Conservation (phyloP, 257 asterid genomes). For the Solanum gracilifrons region DNA sequence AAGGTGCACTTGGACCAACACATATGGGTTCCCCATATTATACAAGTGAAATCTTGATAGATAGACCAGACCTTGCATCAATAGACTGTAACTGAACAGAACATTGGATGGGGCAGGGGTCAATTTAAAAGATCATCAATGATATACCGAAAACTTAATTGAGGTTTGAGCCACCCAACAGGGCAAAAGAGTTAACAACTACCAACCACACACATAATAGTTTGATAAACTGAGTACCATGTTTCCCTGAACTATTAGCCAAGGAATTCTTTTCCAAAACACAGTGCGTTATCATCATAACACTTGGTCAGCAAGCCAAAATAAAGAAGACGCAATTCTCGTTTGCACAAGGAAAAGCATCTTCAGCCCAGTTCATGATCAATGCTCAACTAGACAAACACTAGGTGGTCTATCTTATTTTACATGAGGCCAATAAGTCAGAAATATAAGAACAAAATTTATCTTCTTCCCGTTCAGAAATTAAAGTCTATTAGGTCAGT, state of each 20-base stretch:
- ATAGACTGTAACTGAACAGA: neutral
- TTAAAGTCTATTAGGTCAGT: neutral
- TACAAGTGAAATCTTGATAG: neutral
- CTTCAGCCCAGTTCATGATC: neutral
- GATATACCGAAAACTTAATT: neutral
- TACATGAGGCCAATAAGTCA: neutral
- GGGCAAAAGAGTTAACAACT: neutral
- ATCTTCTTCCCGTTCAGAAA: neutral
- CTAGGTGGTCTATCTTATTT: neutral
- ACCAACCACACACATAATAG: neutral
- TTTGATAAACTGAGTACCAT: neutral
- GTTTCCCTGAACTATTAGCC: neutral
- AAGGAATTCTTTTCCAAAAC: neutral
- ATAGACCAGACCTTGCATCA: neutral
- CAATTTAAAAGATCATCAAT: neutral
- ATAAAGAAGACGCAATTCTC: neutral
- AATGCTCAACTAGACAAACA: neutral
- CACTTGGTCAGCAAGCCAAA: neutral
- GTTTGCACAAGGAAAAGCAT: neutral
- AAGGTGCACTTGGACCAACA: neutral
- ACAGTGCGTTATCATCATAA: neutral
- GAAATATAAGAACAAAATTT: neutral
- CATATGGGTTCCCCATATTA: neutral
- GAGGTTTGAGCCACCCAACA: neutral
- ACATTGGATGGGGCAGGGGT: neutral